phyloP scores from a whole-genome alignment of 306 rosid genomes.

The Chamaecrista fasciculata region DNA sequence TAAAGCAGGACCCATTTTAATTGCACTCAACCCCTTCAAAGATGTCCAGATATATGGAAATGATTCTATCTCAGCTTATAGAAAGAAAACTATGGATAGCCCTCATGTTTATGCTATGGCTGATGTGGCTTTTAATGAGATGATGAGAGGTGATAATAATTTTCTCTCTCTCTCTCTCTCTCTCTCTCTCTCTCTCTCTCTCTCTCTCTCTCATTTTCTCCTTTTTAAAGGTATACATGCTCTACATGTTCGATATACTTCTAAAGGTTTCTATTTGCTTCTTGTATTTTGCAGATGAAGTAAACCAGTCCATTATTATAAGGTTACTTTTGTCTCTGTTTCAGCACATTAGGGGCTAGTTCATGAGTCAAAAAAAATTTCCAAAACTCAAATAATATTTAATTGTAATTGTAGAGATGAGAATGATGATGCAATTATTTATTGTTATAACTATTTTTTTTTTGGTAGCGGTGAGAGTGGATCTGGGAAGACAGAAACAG shows the following conservation, averaged over 20 bases:
- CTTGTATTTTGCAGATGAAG: constrained; percentile 66
- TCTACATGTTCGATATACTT: constrained; percentile 25
- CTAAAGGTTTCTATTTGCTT: constrained; percentile 35
- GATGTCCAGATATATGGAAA: constrained; percentile 64
- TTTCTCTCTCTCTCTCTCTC: constrained; percentile 1
- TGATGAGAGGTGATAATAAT: constrained; percentile 66
- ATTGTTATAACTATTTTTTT: constrained; percentile 18
- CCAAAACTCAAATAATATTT: constrained; percentile 9
- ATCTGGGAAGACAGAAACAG: constrained; percentile 93
- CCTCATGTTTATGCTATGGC: constrained; percentile 87
- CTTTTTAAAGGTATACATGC: constrained; percentile 13
- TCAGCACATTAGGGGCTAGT: constrained; percentile 21
- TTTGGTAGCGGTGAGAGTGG: constrained; percentile 94
- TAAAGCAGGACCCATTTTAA: constrained; percentile 86
- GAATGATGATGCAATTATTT: constrained; percentile 18
- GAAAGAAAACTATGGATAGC: constrained; percentile 48
- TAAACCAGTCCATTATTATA: constrained; percentile 86
- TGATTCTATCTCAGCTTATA: constrained; percentile 56
- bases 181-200: neutral
- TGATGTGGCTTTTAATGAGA: constrained; percentile 75
- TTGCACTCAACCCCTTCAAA: constrained; percentile 90
- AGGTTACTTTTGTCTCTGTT: constrained; percentile 53
- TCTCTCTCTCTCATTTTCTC: neutral
- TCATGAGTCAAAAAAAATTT: constrained; percentile 1
- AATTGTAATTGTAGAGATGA: neutral